Evolutionary conservation across 139 green algal genomes (phyloP).

Genomic region (Yamagishiella unicocca): DNA sequence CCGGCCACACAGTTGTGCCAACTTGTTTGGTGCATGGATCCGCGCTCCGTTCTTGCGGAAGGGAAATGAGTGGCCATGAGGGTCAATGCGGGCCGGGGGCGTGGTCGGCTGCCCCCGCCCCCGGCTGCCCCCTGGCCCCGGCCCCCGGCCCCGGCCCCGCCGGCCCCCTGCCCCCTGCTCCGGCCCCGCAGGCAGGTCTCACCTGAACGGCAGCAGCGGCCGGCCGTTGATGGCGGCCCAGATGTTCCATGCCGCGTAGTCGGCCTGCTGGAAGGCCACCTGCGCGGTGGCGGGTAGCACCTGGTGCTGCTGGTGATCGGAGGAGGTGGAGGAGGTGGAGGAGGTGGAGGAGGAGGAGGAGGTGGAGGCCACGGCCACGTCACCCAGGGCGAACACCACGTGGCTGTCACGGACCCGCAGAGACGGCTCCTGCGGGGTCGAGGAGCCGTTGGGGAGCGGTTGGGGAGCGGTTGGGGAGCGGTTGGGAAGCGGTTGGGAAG

Average conservation of each 20-base stretch:
- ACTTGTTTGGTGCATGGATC: no score
- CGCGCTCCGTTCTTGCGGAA: no score
- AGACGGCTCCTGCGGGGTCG: slow-evolving; percentile 78
- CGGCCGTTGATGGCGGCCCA: slow-evolving; percentile 93
- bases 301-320: neutral
- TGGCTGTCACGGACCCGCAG: slow-evolving; percentile 79
- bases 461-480: neutral
- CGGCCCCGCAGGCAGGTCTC: no score
- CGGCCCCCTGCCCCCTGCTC: neutral
- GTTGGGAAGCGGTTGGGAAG: neutral
- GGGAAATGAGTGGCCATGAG: no score
- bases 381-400: slow-evolving; percentile 94
- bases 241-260: slow-evolving; percentile 99
- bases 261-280: slow-evolving; percentile 98
- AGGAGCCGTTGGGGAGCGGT: no score
- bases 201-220: slow-evolving; percentile 92
- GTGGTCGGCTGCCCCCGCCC: neutral
- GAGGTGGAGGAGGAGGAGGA: slow-evolving; percentile 8
- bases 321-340: neutral
- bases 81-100: neutral
- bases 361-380: slow-evolving; percentile 71
- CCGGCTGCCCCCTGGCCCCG: neutral
- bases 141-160: neutral
- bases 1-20: no score
- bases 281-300: slow-evolving; percentile 83